Conservation (phyloP, 139 green algal genomes). For the Gonium pectorale region DNA sequence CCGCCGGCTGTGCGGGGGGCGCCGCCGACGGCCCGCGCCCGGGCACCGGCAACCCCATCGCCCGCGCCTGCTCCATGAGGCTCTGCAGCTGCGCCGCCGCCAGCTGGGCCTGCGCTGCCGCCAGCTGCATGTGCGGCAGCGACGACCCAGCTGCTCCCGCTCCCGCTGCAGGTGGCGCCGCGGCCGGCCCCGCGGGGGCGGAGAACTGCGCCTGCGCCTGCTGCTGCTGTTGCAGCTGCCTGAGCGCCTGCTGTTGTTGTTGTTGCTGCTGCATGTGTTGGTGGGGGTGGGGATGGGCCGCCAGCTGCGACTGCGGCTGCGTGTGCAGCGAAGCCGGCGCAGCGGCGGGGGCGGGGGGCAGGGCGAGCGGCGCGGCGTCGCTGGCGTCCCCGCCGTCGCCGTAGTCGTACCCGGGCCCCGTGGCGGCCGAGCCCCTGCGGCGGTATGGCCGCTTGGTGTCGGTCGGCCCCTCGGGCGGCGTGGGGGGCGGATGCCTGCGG, state of each 20-base stretch:
- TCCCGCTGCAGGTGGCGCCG: background rate
- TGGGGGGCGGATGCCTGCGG: background rate
- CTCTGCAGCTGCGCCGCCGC: background rate
- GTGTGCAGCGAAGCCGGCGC: background rate
- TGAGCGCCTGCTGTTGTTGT: background rate
- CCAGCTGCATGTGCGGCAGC: background rate
- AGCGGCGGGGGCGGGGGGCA: background rate
- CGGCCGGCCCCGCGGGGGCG: background rate
- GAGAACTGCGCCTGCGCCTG: background rate
- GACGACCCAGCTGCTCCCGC: background rate
- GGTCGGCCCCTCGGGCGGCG: background rate
- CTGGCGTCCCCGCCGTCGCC: background rate
- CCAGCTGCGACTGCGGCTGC: background rate
- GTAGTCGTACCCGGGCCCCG: background rate
- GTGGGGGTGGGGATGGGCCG: background rate
- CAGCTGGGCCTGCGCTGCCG: no score
- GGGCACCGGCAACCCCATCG: no score
- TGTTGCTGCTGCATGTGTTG: background rate
- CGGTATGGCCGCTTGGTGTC: slow-evolving; percentile 7
- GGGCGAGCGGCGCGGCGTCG: background rate
- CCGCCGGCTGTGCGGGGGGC: no score
- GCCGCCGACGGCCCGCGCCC: no score
- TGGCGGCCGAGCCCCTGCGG: background rate
- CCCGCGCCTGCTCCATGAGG: background rate
- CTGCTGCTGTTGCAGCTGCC: background rate